Conservation (phyloP, 768 basidiomycete genomes). For the Tephrocybe sp. region DNA sequence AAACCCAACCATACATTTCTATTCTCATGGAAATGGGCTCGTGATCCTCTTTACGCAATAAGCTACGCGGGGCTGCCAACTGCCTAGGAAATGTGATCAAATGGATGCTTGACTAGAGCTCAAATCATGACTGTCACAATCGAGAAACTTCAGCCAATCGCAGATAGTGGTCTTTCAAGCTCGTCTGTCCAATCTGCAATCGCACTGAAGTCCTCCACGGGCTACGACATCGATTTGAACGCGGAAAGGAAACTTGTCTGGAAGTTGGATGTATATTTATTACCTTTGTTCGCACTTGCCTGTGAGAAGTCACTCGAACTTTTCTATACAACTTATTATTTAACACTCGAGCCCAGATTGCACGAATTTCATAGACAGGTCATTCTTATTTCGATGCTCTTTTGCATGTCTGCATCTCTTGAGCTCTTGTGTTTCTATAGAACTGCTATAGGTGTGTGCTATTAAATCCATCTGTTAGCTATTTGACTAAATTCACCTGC, state of each 20-base stretch:
- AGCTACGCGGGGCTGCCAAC: not conserved
- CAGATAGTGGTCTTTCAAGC: not conserved
- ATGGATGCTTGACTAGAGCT: no score
- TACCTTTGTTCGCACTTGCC: constrained; percentile 29
- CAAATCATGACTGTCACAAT: not conserved
- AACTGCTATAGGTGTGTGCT: constrained; percentile 21
- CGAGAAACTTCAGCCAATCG: constrained; percentile 1
- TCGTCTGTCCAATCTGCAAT: not conserved
- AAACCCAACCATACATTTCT: not conserved
- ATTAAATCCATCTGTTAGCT: not conserved
- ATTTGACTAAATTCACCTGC: not conserved
- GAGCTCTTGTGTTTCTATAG: constrained; percentile 1
- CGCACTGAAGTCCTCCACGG: not conserved
- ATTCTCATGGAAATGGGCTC: not conserved
- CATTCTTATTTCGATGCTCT: not conserved
- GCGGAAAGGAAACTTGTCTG: constrained; percentile 36
- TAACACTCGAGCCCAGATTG: constrained; percentile 13
- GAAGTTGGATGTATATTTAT: constrained; percentile 34
- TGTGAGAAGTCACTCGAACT: constrained; percentile 12
- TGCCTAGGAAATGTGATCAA: not conserved
- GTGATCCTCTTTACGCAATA: not conserved
- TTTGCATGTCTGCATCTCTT: not conserved
- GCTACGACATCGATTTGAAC: constrained; percentile 16
- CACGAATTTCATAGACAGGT: constrained; percentile 24
- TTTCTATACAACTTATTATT: not conserved